Percentiles rank a stretch among this genome's conserved stretches.
Evolutionary conservation across 2,329 filamentous ascomycete species (phyloP).

Genomic region (Fusarium poae): DNA sequence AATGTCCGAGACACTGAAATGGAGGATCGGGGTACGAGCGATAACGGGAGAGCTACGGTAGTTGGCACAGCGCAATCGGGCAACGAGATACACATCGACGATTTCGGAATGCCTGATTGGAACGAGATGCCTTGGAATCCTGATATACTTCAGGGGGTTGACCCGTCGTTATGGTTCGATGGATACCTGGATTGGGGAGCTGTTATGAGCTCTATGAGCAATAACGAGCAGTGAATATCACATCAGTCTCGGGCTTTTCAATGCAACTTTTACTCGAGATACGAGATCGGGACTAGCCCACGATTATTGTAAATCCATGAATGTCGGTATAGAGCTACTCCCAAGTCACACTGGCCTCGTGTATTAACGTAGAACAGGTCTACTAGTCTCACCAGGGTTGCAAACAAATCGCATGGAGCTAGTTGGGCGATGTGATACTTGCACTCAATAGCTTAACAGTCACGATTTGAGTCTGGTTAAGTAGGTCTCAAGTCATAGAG

Average conservation of each 20-base stretch:
- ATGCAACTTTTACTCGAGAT: neutral
- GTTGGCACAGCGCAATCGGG: slow-evolving; percentile 4
- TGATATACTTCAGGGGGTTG: slow-evolving; percentile 52
- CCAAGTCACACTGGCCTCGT: neutral
- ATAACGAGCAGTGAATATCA: slow-evolving; percentile 39
- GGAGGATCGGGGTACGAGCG: slow-evolving; percentile 8
- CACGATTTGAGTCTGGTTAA: neutral
- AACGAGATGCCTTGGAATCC: slow-evolving; percentile 50
- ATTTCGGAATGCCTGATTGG: slow-evolving; percentile 46
- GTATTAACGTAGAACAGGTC: neutral
- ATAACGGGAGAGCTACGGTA: neutral
- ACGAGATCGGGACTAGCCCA: too few species aligned
- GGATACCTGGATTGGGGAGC: slow-evolving; percentile 54
- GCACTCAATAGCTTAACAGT: neutral
- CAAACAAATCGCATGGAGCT: too few species aligned
- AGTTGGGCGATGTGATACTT: neutral
- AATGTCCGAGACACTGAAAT: slow-evolving; percentile 36
- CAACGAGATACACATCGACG: slow-evolving; percentile 42
- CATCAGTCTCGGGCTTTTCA: neutral
- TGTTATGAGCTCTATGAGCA: slow-evolving; percentile 51
- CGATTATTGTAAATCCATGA: neutral
- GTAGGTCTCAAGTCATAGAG: neutral
- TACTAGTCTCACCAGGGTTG: too few species aligned
- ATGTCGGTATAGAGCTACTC: neutral
- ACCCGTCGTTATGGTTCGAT: slow-evolving; percentile 55